These are phyloP conservation scores for Pichia californica DNA, from an alignment of 805 yeast species.

Conservation along the genomic window DNA sequence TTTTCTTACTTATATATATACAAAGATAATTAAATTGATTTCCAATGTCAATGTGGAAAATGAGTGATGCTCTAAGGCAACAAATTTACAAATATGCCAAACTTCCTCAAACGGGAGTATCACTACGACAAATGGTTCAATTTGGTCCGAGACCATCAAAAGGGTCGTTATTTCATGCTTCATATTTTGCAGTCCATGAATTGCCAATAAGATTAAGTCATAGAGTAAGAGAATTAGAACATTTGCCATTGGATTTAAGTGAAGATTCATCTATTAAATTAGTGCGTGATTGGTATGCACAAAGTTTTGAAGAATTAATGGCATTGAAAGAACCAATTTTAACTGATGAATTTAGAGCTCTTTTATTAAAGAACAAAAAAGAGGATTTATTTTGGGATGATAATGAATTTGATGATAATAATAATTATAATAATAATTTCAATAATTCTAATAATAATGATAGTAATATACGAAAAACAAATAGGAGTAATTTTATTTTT, in stretches of 20 bases:
- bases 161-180: constrained; percentile 75
- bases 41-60: constrained; percentile 37
- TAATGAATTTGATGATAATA: not conserved
- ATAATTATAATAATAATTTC: not conserved
- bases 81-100: constrained; percentile 59
- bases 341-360: constrained; percentile 36
- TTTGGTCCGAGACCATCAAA: constrained; percentile 76
- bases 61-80: constrained; percentile 44
- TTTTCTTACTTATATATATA: too few species aligned
- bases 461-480: not conserved
- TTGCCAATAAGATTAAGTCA: constrained; percentile 82
- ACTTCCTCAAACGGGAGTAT: constrained; percentile 77
- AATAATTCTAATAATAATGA: too few species aligned
- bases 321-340: constrained; percentile 49
- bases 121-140: constrained; percentile 84
- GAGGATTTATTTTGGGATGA: constrained; percentile 25
- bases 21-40: too few species aligned
- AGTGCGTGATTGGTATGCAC: constrained; percentile 87
- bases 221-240: constrained; percentile 76
- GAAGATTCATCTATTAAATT: constrained; percentile 68
- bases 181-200: constrained; percentile 79
- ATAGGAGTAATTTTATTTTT: constrained; percentile 17
- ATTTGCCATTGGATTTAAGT: constrained; percentile 67
- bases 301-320: constrained; percentile 80
- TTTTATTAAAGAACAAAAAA: constrained; percentile 17